Conservation (phyloP, 768 basidiomycete species). For the Russula ochroleuca region DNA sequence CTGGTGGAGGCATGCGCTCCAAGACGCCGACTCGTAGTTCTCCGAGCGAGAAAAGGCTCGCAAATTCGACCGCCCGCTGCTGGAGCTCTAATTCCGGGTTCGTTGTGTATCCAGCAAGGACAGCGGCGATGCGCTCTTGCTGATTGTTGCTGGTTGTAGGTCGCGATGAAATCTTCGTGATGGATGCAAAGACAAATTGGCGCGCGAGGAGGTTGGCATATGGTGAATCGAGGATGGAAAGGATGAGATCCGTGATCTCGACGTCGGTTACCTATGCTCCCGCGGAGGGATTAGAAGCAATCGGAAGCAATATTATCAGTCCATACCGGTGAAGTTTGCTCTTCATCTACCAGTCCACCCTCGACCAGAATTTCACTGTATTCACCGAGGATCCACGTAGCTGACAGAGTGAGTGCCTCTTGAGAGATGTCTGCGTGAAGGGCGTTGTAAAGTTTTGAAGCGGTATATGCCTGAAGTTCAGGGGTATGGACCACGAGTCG, state of each 20-base stretch:
- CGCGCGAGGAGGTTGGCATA: constrained; percentile 88
- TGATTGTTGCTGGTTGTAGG: constrained; percentile 59
- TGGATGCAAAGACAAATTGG: constrained; percentile 85
- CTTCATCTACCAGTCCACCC: constrained; percentile 74
- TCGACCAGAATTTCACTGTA: constrained; percentile 89
- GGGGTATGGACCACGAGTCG: constrained; percentile 95
- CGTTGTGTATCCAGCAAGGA: constrained; percentile 77
- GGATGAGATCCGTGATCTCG: constrained; percentile 79
- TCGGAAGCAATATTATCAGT: constrained; percentile 8
- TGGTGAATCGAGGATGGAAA: constrained; percentile 87
- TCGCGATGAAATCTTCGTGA: constrained; percentile 88
- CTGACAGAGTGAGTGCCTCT: constrained; percentile 88
- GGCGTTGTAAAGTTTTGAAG: constrained; percentile 84
- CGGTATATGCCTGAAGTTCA: constrained; percentile 92
- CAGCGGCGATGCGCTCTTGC: constrained; percentile 72
- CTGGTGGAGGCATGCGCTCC: constrained; percentile 98
- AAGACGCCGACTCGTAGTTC: constrained; percentile 80
- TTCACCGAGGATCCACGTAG: constrained; percentile 95
- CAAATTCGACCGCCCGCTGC: constrained; percentile 94
- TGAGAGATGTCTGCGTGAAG: constrained; percentile 91
- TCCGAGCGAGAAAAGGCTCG: constrained; percentile 72
- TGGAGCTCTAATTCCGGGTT: constrained; percentile 93
- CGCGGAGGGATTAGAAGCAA: not conserved
- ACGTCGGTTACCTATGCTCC: constrained; percentile 62
- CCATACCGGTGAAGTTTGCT: constrained; percentile 63